phyloP scores from a whole-genome alignment of 257 asterid genomes.

The Solanum ahanhuiri region DNA sequence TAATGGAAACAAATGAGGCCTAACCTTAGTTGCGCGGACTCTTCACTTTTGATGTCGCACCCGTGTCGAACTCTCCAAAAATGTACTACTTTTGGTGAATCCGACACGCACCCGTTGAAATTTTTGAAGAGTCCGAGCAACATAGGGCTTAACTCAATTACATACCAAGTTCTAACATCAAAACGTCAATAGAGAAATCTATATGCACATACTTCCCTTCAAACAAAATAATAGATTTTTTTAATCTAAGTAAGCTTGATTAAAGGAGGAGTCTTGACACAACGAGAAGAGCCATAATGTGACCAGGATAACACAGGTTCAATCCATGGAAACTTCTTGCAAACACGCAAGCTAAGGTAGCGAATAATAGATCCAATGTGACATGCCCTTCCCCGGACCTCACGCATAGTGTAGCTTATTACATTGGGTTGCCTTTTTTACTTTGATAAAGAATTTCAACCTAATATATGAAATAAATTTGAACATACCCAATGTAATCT shows the following conservation, averaged over 20 bases:
- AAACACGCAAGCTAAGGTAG: neutral
- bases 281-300: neutral
- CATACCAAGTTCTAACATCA: neutral
- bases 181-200: neutral
- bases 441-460: neutral
- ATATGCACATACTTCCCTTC: neutral
- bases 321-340: neutral
- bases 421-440: neutral
- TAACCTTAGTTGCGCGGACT: no score
- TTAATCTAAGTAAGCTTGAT: neutral
- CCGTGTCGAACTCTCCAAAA: no score
- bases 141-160: neutral
- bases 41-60: no score
- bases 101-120: no score
- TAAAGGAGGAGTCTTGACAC: neutral
- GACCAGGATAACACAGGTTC: neutral
- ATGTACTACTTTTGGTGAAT: no score
- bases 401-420: neutral
- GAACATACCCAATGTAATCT: neutral
- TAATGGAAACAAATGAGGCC: no score
- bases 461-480: neutral
- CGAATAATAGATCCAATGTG: neutral
- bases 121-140: no score
- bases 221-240: neutral
- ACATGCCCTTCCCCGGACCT: neutral